Base-by-base conservation (phyloP, 371 early-diverging fungal species). In the Apophysomyces variabilis region DNA sequence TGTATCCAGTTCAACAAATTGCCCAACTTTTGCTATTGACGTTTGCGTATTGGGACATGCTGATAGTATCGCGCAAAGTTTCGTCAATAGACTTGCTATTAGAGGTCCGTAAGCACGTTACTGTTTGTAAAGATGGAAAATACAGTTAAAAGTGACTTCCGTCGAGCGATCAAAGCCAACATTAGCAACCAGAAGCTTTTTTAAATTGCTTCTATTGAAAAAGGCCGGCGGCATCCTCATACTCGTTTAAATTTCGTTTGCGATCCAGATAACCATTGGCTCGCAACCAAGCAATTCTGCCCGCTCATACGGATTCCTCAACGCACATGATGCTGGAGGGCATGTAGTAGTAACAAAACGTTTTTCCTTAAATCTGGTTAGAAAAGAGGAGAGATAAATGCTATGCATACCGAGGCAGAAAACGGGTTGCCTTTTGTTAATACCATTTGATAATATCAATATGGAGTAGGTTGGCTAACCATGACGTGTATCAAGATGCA, bases 261-360 rank as follows among this genome's bases (percentile, higher is more conserved):
- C 38, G 38, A 62, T 36, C n/a, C 56, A 54, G 8, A 62, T 35
- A 37, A 56, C 0, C 46, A 62, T 46, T 26, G 63, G 60, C 60
- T 45, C 59, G 41, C 60, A 60, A 60, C 0, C 44, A 60, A 60
- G 60, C 60, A 60, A 8, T 21, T 60, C 43, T 21, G 60, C 60
- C 11, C 60, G 32, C 37, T 43, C 41, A 38, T 44, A 41, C 39
- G 13, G 41, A 7, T 41, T 58, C 58, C 21, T 18, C 35, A 7
- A 26, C 32, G 3, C 32, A 26, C 32, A 26, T 3, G 32, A 26
- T 3, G 32, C 3, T 26, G 32, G 32, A 26, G 3, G 32, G 1
- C 32, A 26, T 26, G 32, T 26, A 26, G 3, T 26, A 26, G 32
- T 1, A 26, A 26, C 3, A 26, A 26, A 26, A 26, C 0, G 32